Evolutionary conservation across 129 eudicot species (phyloP).

Genomic region (Lactuca sativa): DNA sequence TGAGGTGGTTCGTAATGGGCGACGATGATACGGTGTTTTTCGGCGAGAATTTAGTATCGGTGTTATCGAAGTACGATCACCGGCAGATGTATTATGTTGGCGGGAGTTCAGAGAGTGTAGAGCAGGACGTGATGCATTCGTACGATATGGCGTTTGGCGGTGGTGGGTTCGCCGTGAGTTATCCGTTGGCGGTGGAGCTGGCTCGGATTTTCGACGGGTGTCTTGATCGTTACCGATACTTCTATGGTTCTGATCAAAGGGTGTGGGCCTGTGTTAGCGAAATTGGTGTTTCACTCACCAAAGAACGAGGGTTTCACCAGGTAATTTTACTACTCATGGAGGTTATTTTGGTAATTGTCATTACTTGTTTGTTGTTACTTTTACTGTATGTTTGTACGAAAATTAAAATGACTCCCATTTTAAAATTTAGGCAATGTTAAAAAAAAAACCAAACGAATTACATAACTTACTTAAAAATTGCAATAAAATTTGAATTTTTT

Average conservation of each 20-base stretch:
- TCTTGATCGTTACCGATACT: conserved; percentile 59
- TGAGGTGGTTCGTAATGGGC: conserved; percentile 96
- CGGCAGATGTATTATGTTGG: conserved; percentile 71
- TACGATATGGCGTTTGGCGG: conserved; percentile 93
- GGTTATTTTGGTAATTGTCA: conserved; percentile 7
- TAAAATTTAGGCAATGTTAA: too few relatives aligned
- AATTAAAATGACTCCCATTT: too few relatives aligned
- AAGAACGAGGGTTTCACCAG: conserved; percentile 91
- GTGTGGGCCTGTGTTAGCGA: conserved; percentile 85
- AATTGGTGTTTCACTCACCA: conserved; percentile 67
- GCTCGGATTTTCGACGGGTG: conserved; percentile 64
- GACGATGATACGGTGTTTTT: conserved; percentile 95
- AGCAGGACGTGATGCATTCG: conserved; percentile 80
- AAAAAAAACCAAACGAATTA: too few relatives aligned
- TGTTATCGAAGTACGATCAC: conserved; percentile 67
- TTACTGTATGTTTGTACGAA: not conserved
- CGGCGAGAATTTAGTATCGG: conserved; percentile 59
- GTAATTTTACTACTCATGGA: conserved; percentile 29
- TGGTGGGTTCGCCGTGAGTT: conserved; percentile 89
- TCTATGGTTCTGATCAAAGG: conserved; percentile 92
- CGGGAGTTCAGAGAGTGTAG: conserved; percentile 85
- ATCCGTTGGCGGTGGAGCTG: conserved; percentile 64
- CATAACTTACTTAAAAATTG: too few relatives aligned
- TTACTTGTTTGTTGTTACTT: not conserved
- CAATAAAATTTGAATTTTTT: too few relatives aligned